These are phyloP conservation scores for Penicillium parvum DNA, from an alignment of 495 filamentous ascomycete genomes.

Conservation along the genomic window DNA sequence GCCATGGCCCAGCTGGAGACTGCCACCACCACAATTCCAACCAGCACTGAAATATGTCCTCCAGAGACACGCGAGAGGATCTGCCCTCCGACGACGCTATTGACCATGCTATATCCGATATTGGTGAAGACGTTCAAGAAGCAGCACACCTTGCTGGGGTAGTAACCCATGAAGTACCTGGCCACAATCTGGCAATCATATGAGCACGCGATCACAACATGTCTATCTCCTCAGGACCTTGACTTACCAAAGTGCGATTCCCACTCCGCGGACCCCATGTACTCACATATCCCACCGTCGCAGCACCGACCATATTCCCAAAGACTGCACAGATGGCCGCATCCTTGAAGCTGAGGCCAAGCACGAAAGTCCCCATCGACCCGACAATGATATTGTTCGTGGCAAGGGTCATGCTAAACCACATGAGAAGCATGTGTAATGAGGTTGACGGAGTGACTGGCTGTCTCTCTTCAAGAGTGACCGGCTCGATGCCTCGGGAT, in stretches of 20 bases:
- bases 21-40: constrained; percentile 65
- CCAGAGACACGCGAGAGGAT: constrained; percentile 56
- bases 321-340: constrained; percentile 60
- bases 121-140: constrained; percentile 66
- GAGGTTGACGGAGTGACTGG: constrained; percentile 29
- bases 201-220: constrained; percentile 6
- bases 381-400: constrained; percentile 69
- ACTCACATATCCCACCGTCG: constrained; percentile 64
- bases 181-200: constrained; percentile 51
- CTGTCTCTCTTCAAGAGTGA: constrained; percentile 52
- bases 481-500: constrained; percentile 62
- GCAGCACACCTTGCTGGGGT: constrained; percentile 64
- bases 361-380: constrained; percentile 62
- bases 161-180: constrained; percentile 75
- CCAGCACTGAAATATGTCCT: constrained; percentile 55
- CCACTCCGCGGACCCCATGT: constrained; percentile 70
- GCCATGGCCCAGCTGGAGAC: constrained; percentile 60
- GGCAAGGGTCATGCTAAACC: constrained; percentile 70
- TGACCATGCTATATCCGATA: constrained; percentile 65
- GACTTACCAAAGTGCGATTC: constrained; percentile 62
- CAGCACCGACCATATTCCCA: constrained; percentile 55
- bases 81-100: constrained; percentile 50
- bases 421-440: constrained; percentile 62
- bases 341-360: constrained; percentile 62
- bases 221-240: background rate